Base-by-base conservation (phyloP, 306 rosid species). In the Ziziphus jujuba region DNA sequence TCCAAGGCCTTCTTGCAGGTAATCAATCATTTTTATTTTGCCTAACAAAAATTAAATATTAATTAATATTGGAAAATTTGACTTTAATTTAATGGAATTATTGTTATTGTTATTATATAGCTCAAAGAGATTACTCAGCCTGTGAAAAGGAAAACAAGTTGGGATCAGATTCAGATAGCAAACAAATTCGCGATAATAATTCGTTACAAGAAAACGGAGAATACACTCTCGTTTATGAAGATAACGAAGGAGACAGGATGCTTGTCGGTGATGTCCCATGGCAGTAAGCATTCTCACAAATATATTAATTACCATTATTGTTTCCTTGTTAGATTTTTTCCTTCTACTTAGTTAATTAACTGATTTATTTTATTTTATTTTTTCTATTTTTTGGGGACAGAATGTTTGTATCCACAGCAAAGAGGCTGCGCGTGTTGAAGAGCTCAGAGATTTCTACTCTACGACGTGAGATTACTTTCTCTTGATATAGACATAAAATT, bases 221-320 rank as follows among this genome's bases (percentile, higher is more conserved):
- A 79, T 85, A 83, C 77, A 82, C 90, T 63, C 90, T 91, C 22
- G 86, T 87, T 70, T 91, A 89, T 77, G 91, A 91, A 72, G 97
- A 89, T 83, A 78, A 85, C 57, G 91, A 91, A 87, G 97, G 96
- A 69, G 91, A 88, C 83, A 79, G 71, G 69, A 86, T 91, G 93
- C 96, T 91, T 55, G 92, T 84, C 73, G 95, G 95, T 52, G 97
- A 91, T 82, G 95, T 91, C 67, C 95, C 97, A 10, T 91, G 97
- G 97, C 80, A 86, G 97, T 91, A 86, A 88, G 96, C 68, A 71
- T 73, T 20, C 4, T 28, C 33, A 4, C 7, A 22, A 50, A 1
- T 16, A 16, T 49, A 50, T 50, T 8, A 40, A 40, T 40, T 40
- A 40, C 33, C 33, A 28, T 28, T 28, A n/a, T 28, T 28, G 33